Conservation (phyloP, 108 stramenopile species). For the Cafeteria roenbergensis region DNA sequence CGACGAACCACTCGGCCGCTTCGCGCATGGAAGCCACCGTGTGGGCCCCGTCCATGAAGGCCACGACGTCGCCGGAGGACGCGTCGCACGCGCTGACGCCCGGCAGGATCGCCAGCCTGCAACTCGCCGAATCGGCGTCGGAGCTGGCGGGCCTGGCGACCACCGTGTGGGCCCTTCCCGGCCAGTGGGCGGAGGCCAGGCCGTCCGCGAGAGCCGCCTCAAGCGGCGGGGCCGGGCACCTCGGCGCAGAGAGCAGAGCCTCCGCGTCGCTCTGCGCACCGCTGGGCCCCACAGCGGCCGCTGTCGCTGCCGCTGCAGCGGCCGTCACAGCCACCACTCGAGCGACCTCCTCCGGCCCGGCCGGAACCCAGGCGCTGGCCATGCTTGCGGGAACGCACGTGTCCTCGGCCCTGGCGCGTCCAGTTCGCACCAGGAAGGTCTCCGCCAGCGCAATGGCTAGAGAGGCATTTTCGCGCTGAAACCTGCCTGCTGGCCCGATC, state of each 20-base stretch:
- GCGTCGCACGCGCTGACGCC: not conserved
- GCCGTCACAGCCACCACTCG: too few relatives aligned
- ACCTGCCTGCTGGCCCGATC: not conserved
- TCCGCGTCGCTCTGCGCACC: too few relatives aligned
- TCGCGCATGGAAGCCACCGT: not conserved
- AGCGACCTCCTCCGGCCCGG: too few relatives aligned
- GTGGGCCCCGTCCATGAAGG: conserved; percentile 5
- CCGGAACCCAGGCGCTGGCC: too few relatives aligned
- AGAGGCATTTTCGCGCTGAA: not conserved
- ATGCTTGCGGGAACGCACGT: too few relatives aligned
- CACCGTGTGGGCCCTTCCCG: not conserved
- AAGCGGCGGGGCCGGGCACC: not conserved
- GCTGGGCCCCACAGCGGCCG: too few relatives aligned
- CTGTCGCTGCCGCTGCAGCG: too few relatives aligned
- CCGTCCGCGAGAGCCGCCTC: not conserved
- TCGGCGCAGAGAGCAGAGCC: too few relatives aligned
- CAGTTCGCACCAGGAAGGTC: too few relatives aligned
- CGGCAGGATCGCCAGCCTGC: not conserved
- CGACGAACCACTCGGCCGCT: not conserved
- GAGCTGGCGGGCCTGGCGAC: not conserved
- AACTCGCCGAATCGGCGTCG: not conserved
- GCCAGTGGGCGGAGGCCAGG: not conserved
- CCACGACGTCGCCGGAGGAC: not conserved
- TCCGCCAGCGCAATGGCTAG: not conserved
- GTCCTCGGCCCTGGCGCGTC: too few relatives aligned